Evolutionary conservation across 495 filamentous ascomycete species (phyloP).

Genomic region (Penicillium silybi): DNA sequence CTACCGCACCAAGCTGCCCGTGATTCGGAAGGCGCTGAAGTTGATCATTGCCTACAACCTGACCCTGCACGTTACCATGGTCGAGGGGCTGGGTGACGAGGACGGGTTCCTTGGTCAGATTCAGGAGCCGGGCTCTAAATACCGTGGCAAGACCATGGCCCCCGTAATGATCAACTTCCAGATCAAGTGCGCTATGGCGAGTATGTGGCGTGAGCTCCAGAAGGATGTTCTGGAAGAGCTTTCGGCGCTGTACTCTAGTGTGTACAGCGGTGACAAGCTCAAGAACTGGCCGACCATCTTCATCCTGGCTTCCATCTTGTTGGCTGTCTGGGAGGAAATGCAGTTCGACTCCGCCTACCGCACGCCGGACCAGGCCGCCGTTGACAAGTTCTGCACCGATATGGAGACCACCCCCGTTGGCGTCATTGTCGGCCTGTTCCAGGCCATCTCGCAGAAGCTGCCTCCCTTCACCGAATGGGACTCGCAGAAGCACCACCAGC

Average conservation of each 20-base stretch:
- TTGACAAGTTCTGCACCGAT: constrained; percentile 87
- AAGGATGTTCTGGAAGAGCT: constrained; percentile 93
- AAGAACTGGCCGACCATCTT: constrained; percentile 99
- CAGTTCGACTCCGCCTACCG: constrained; percentile 96
- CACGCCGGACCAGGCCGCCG: constrained; percentile 72
- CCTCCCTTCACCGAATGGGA: constrained; percentile 90
- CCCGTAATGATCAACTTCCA: constrained; percentile 99
- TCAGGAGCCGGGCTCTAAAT: constrained; percentile 70
- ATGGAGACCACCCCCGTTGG: constrained; percentile 94
- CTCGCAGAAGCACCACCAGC: constrained; percentile 76
- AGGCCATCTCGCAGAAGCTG: constrained; percentile 91
- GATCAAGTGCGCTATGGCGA: constrained; percentile 89
- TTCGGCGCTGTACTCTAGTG: constrained; percentile 81
- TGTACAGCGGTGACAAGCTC: constrained; percentile 87
- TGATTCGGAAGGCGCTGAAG: constrained; percentile 88
- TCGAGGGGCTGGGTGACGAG: constrained; percentile 81
- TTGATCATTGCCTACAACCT: constrained; percentile 90
- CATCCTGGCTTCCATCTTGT: constrained; percentile 82
- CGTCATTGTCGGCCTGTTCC: constrained; percentile 91
- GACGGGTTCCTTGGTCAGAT: constrained; percentile 75
- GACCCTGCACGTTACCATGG: constrained; percentile 85
- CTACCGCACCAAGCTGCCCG: constrained; percentile 71
- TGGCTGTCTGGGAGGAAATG: constrained; percentile 95
- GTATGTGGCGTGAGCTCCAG: constrained; percentile 93
- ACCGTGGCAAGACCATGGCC: constrained; percentile 79